Base-by-base conservation (phyloP, 164 flowering plant species). In the Vitis rupestris region DNA sequence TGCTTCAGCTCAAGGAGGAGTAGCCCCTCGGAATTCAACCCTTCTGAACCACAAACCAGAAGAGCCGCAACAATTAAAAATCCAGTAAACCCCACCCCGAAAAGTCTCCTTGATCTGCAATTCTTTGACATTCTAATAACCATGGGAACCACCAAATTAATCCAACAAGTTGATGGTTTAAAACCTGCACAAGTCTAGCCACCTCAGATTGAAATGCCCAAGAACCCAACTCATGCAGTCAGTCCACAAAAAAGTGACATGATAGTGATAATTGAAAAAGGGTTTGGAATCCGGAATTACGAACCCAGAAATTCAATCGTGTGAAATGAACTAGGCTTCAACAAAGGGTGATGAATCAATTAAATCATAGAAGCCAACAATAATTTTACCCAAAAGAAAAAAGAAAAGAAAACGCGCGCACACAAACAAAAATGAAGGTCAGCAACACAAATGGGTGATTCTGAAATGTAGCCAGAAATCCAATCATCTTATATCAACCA, bases 21-120 rank as follows among this genome's bases (percentile, higher is more conserved):
- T 16, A 66, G 74, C n/a, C 91, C 98, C 69, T 94, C 98, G 0
- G 61, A 63, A 72, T 82, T 88, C 75, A 90, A 61, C 61, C 91
- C 87, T 52, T 83, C 80, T 30, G 82, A 70, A 48, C 70, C 49
- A 67, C 51, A 74, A 66, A 80, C 29, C 70, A 87, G 65, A 37
- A 37, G 44, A 37, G 44, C 44, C 44, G 44, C 44, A 37, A 37
- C 7, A 37, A 37, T 3, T 37, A 37, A 37, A 37, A 37, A 37
- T 6, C 44, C 44, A 6, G 7, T 4, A 37, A 37, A 37, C 44
- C 44, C 44, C 44, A 37, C 44, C 44, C 7, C 44, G 44, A 37
- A 37, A 37, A 37, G 44, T 37, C 44, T 37, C 44, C 44, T 37
- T 37, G 44, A 37, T 37, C 44, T 37, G 44, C 44, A 37, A 37